Evolutionary conservation across 140 eudicot genomes (phyloP).

Genomic region (Ambrosia hybrid): DNA sequence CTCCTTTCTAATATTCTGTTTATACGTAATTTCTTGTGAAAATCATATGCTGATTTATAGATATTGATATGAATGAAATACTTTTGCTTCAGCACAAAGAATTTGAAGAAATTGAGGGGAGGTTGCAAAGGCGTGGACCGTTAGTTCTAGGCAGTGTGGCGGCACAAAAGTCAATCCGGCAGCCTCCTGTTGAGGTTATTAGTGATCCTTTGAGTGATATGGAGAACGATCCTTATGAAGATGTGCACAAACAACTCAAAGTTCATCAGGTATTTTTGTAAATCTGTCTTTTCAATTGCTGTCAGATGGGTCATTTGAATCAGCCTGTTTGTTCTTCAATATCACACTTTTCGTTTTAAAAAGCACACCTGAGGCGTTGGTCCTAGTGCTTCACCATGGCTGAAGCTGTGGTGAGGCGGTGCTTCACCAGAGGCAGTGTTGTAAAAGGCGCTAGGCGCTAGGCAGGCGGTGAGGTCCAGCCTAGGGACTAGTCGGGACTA

Average conservation of each 20-base stretch:
- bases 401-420: too few species aligned
- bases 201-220: conserved; percentile 87
- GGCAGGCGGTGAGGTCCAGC: too few species aligned
- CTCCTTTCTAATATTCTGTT: conserved; percentile 17
- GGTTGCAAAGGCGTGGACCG: conserved; percentile 73
- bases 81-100: conserved; percentile 73
- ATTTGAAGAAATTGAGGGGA: conserved; percentile 87
- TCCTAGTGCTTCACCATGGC: too few species aligned
- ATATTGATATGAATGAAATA: conserved; percentile 1
- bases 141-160: conserved; percentile 60
- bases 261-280: conserved; percentile 58
- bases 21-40: neutral
- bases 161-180: conserved; percentile 67
- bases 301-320: too few species aligned
- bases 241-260: conserved; percentile 55
- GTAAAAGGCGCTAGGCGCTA: too few species aligned
- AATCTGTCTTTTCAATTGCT: too few species aligned
- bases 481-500: too few species aligned
- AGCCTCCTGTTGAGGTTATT: conserved; percentile 78
- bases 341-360: too few species aligned
- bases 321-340: neutral
- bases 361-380: too few species aligned
- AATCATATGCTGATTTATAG: conserved; percentile 6
- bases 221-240: conserved; percentile 72
- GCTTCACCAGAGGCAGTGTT: too few species aligned